phyloP scores from a whole-genome alignment of 1,284 basidiomycete species.

The Boletus mariae region DNA sequence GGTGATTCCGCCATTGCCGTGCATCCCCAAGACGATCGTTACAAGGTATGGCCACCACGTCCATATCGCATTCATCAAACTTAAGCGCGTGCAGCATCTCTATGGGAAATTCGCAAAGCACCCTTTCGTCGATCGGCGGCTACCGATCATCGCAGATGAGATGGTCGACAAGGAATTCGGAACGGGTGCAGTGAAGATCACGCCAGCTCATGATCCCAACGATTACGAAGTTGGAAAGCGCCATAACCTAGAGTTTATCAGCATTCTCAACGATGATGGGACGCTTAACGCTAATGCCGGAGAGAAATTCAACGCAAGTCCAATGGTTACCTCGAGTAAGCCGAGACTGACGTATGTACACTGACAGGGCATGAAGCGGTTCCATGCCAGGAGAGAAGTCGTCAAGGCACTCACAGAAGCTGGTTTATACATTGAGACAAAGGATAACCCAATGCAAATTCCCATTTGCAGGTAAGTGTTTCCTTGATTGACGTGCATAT shows the following conservation, averaged over 20 bases:
- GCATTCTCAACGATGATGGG: slow-evolving; percentile 95
- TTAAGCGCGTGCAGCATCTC: slow-evolving; percentile 56
- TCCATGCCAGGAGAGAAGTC: slow-evolving; percentile 87
- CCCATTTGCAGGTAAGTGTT: slow-evolving; percentile 75
- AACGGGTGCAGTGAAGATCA: slow-evolving; percentile 99
- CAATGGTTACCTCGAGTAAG: neutral
- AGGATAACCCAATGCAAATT: slow-evolving; percentile 95
- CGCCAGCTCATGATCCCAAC: slow-evolving; percentile 97
- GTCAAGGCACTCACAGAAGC: slow-evolving; percentile 83
- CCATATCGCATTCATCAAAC: neutral
- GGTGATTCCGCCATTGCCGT: slow-evolving; percentile 98
- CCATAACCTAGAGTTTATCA: slow-evolving; percentile 92
- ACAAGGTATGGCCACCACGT: slow-evolving; percentile 47
- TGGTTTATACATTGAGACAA: slow-evolving; percentile 87
- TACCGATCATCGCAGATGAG: slow-evolving; percentile 87
- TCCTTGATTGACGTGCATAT: slow-evolving; percentile 7
- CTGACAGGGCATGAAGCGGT: slow-evolving; percentile 87
- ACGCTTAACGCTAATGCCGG: slow-evolving; percentile 94
- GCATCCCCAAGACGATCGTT: slow-evolving; percentile 91
- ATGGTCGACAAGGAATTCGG: slow-evolving; percentile 97
- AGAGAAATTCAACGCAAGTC: slow-evolving; percentile 61
- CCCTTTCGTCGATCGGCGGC: slow-evolving; percentile 84
- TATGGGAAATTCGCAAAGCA: slow-evolving; percentile 92
- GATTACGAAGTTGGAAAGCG: slow-evolving; percentile 94
- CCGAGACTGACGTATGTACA: neutral